Evolutionary conservation across 2,329 filamentous ascomycete genomes (phyloP).

Genomic region (Diaporthe capsici): DNA sequence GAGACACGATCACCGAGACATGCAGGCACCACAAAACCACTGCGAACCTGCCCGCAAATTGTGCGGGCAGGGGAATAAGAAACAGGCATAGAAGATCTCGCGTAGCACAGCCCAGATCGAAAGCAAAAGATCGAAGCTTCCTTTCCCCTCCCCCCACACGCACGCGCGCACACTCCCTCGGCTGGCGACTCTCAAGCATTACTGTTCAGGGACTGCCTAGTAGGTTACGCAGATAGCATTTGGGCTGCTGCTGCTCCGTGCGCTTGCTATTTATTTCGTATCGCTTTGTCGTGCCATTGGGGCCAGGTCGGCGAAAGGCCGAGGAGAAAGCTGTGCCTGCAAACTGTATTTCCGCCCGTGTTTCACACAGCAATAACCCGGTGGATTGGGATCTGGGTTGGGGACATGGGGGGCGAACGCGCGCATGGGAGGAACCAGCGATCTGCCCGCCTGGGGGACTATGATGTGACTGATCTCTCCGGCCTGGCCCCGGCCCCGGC

Average conservation of each 20-base stretch:
- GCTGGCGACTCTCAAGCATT: not conserved
- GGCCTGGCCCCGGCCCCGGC: conserved; percentile 13
- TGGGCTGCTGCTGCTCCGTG: not conserved
- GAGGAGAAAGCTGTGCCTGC: conserved; percentile 1
- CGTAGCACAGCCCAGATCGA: conserved; percentile 29
- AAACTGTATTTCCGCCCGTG: conserved; percentile 9
- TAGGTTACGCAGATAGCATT: not conserved
- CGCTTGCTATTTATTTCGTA: not conserved
- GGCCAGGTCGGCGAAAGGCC: not conserved
- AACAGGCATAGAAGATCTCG: conserved; percentile 26
- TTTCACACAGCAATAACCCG: conserved; percentile 29
- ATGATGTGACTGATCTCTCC: conserved; percentile 17
- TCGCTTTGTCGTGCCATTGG: not conserved
- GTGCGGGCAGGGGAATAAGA: not conserved
- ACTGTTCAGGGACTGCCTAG: not conserved
- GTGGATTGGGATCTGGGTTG: conserved; percentile 12
- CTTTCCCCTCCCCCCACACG: not conserved
- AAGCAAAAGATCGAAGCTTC: conserved; percentile 21
- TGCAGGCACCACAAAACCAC: conserved; percentile 14
- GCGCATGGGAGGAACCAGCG: conserved; percentile 5
- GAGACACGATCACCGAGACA: conserved; percentile 33
- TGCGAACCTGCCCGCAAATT: conserved; percentile 7
- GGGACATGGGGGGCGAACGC: not conserved
- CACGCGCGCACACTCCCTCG: not conserved
- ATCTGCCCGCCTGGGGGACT: not conserved